Conservation (phyloP, 805 yeast species). For the Lachancea quebecensis region DNA sequence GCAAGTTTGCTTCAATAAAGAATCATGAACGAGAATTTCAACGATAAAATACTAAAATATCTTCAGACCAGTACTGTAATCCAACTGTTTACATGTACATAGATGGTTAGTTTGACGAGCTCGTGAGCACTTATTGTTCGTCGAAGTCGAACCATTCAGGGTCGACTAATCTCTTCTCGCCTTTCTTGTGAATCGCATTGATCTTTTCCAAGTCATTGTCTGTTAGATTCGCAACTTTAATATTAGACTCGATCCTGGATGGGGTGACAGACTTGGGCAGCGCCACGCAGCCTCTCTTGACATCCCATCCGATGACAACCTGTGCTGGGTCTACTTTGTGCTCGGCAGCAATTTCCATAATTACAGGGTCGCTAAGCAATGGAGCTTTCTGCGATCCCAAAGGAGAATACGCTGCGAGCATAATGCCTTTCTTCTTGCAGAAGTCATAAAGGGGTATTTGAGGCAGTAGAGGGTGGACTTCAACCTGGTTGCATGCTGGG, state of each 20-base stretch:
- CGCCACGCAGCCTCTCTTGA: constrained; percentile 48
- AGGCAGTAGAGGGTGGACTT: constrained; percentile 66
- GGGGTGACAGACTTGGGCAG: constrained; percentile 45
- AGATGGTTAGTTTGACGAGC: too few relatives aligned
- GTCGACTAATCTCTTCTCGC: constrained; percentile 28
- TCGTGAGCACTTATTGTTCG: too few relatives aligned
- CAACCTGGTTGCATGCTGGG: constrained; percentile 73
- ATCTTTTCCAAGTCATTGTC: constrained; percentile 34
- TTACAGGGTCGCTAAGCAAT: constrained; percentile 38
- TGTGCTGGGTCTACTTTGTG: constrained; percentile 39
- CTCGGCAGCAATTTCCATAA: constrained; percentile 41
- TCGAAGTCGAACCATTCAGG: constrained; percentile 25
- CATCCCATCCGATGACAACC: constrained; percentile 52
- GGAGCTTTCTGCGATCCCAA: constrained; percentile 58
- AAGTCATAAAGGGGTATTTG: constrained; percentile 52
- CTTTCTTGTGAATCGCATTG: constrained; percentile 20
- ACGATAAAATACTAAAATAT: too few relatives aligned
- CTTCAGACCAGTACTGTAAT: too few relatives aligned
- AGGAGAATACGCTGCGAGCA: constrained; percentile 72
- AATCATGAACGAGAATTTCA: too few relatives aligned
- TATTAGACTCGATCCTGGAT: constrained; percentile 37
- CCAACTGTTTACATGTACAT: too few relatives aligned
- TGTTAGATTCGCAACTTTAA: constrained; percentile 28
- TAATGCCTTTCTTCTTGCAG: constrained; percentile 46
- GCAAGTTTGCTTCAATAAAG: too few relatives aligned